Conservation (phyloP, 371 early-diverging fungal genomes). For the Mortierella sp. region DNA sequence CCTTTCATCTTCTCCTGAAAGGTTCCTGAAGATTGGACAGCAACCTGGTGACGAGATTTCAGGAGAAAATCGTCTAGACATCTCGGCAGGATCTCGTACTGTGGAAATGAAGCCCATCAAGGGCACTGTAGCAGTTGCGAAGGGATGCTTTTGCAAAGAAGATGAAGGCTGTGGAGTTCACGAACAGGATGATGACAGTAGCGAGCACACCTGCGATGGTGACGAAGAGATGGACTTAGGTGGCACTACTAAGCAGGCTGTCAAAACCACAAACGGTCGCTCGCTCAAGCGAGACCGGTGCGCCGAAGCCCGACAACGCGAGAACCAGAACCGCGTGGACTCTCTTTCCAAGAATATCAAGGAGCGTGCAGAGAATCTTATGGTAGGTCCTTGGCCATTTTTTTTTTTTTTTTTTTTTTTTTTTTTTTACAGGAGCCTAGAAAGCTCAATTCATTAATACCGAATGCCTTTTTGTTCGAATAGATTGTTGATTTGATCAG, state of each 20-base stretch:
- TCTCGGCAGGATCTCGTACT: conserved; percentile 28
- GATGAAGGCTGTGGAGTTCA: conserved; percentile 49
- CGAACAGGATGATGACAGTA: conserved; percentile 33
- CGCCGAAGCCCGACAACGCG: conserved; percentile 37
- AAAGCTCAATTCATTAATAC: too few species aligned
- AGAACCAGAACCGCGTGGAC: conserved; percentile 55
- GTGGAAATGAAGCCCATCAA: conserved; percentile 97
- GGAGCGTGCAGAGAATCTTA: conserved; percentile 95
- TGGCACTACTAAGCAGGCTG: neutral
- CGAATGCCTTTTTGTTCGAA: neutral
- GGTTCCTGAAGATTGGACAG: conserved; percentile 74
- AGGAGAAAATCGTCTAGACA: neutral
- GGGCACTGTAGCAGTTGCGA: conserved; percentile 78
- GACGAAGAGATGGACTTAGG: conserved; percentile 55
- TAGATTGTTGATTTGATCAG: conserved; percentile 97
- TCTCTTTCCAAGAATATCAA: conserved; percentile 81
- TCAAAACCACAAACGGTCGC: neutral
- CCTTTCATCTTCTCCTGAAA: conserved; percentile 85
- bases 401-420: neutral
- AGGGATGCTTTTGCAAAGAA: conserved; percentile 57
- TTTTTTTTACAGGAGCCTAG: neutral
- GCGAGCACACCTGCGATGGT: conserved; percentile 42
- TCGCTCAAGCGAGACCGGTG: conserved; percentile 29
- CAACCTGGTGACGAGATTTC: conserved; percentile 39
- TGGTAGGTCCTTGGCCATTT: conserved; percentile 65